A percentile compares a stretch with the other conserved stretches of the same genome.
These are phyloP conservation scores for Daldinia caldariorum DNA, from an alignment of 495 filamentous ascomycete species.

Conservation along the genomic window DNA sequence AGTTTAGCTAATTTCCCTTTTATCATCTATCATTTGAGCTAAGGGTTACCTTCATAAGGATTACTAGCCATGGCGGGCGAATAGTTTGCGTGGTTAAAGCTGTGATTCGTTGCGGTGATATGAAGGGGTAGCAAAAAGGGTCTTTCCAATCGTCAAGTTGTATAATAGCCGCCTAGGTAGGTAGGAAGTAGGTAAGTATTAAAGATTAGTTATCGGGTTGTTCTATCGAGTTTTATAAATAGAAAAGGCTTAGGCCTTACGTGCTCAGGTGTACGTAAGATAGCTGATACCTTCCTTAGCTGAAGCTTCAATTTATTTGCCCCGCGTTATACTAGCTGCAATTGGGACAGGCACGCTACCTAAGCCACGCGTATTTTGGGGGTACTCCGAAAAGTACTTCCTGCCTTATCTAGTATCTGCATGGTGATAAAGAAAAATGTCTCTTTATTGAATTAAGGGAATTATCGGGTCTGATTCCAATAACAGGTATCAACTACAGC, in stretches of 20 bases:
- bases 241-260: not conserved
- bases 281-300: not conserved
- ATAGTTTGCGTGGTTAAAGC: not conserved
- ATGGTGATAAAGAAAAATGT: not conserved
- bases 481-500: not conserved
- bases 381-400: not conserved
- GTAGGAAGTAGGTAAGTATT: too few relatives aligned
- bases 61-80: slow-evolving; percentile 55
- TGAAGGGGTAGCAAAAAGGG: slow-evolving; percentile 3
- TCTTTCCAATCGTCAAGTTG: not conserved
- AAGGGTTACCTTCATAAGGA: slow-evolving; percentile 54
- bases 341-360: slow-evolving; percentile 19
- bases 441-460: not conserved
- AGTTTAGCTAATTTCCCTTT: not conserved
- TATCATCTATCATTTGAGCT: slow-evolving; percentile 26
- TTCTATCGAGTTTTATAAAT: slow-evolving; percentile 1
- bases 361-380: slow-evolving; percentile 27
- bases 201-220: not conserved
- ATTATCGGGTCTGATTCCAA: not conserved
- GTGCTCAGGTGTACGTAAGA: slow-evolving; percentile 27
- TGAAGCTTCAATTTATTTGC: slow-evolving; percentile 14
- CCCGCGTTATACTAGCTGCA: slow-evolving; percentile 18
- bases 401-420: not conserved
- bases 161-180: too few relatives aligned
- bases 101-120: slow-evolving; percentile 4